These are phyloP conservation scores for Patellifolia procumbens DNA, from an alignment of 179 eudicot genomes.

Conservation along the genomic window DNA sequence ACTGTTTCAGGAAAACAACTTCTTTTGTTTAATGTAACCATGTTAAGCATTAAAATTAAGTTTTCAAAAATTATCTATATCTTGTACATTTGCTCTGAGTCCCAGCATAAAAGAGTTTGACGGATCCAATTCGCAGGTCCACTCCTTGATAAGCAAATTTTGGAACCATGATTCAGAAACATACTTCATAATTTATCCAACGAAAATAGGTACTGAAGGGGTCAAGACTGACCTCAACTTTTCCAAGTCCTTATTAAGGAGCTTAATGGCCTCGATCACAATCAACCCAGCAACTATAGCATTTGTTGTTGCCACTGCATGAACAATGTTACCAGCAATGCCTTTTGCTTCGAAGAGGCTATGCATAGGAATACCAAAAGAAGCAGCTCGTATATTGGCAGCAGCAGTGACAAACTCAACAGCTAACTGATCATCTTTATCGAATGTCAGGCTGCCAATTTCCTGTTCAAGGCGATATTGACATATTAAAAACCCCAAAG, in stretches of 20 bases:
- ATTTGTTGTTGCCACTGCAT: constrained; percentile 98
- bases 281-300: constrained; percentile 93
- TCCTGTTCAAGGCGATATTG: constrained; percentile 49
- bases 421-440: constrained; percentile 94
- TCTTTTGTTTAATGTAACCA: too few species aligned
- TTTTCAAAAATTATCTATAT: not conserved
- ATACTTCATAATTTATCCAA: not conserved
- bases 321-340: constrained; percentile 96
- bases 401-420: constrained; percentile 98
- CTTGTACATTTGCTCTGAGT: not conserved
- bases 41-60: not conserved
- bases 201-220: not conserved
- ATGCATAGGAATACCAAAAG: constrained; percentile 89
- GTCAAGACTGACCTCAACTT: constrained; percentile 35
- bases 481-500: not conserved
- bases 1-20: too few species aligned
- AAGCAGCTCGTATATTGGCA: constrained; percentile 91
- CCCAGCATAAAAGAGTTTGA: not conserved
- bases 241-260: constrained; percentile 65
- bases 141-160: not conserved
- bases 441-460: constrained; percentile 78
- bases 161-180: not conserved
- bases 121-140: not conserved
- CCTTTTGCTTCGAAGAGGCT: constrained; percentile 99
- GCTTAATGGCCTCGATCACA: constrained; percentile 92